Evolutionary conservation across 2,329 filamentous ascomycete species (phyloP), one percentile per base, ranked within the genome.

Genomic region (Fusarium poae): DNA sequence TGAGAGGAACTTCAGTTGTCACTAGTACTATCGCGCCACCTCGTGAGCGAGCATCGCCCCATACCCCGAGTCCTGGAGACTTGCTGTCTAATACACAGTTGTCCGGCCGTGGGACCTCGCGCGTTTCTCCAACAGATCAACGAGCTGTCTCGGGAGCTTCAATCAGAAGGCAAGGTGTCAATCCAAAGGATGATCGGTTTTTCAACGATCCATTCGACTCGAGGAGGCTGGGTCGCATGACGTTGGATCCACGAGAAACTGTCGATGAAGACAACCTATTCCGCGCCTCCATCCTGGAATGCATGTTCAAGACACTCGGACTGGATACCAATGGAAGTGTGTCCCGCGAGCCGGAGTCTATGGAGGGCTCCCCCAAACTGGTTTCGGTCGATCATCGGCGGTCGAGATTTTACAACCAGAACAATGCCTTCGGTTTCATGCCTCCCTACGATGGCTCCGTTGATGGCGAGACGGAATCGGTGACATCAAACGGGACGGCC

Each of bases 301-400:
- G 96, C 76, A 97, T 99, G 82, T 95, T 97, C 80, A 97, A 95
- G 76, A 92, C 94, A 0, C 91, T 99, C 63, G 96, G 96, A 0
- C 82, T 99, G 57, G 91, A 90, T 21, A 88, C 89, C 32, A 86
- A 85, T 5, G 89, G 89, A 35, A 88, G 90, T 60, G 84, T 86
- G 1, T 83, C 91, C 1, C 86, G 87, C 48, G 92, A 91, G 71
- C 82, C 86, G 0, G 89, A 90, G 50, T 97, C 96, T 0, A 89
- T 90, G 0, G 94, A 97, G 70, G 91, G 89, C 11, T 98, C 96
- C 2, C 96, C 96, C 3, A 88, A 91, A 32, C 83, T 98, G 8
- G 86, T 94, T 1, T 97, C 94, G 0, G 92, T 93, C 67, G 96
- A 99, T 76, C 89, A 92, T 44, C 89, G 88, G 68, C 87, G 92